Evolutionary conservation across 495 filamentous ascomycete species (phyloP), one percentile per base, ranked within the genome.

Genomic region (Lophium mytilinum): DNA sequence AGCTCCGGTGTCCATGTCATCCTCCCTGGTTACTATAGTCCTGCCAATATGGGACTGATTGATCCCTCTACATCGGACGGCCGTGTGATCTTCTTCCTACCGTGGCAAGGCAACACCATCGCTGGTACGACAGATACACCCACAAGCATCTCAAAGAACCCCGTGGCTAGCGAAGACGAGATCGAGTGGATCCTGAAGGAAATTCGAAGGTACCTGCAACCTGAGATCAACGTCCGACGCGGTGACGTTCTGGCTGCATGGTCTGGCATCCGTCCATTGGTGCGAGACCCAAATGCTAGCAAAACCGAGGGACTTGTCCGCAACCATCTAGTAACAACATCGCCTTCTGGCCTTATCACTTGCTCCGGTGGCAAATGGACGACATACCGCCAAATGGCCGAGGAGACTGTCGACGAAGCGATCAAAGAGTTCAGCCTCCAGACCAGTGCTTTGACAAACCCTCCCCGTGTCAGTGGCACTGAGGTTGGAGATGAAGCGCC

Each of bases 301-400:
- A 95, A 92, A 70, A 96, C 93, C 6, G 85, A 96, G 69, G 91
- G 92, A 3, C 83, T 98, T 34, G 93, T 98, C 30, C 90, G 93
- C 51, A 97, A 93, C 72, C 93, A 98, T 68, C 78, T 98, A 53
- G 83, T 98, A 66, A 86, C 92, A 57, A 80, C 92, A 24, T 96
- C 92, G 10, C 70, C 79, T 1, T 91, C 88, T 9, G 93, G 93
- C 3, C 83, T 98, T 33, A 70, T 98, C 50, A 98, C 93, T 41
- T 91, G 89, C 69, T 89, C 92, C n/a, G 93, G 93, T 58, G 93
- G 93, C 18, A 97, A 97, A 74, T 98, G 93, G 93, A 98, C 93
- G 3, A 98, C 93, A 5, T 98, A 98, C 73, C 86, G 93, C 35
- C 90, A 98, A 68, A 98, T 98, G 93, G 90, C 93, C 37, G 92